phyloP scores from a whole-genome alignment of 768 basidiomycete species.

The Termitomyces sp. region DNA sequence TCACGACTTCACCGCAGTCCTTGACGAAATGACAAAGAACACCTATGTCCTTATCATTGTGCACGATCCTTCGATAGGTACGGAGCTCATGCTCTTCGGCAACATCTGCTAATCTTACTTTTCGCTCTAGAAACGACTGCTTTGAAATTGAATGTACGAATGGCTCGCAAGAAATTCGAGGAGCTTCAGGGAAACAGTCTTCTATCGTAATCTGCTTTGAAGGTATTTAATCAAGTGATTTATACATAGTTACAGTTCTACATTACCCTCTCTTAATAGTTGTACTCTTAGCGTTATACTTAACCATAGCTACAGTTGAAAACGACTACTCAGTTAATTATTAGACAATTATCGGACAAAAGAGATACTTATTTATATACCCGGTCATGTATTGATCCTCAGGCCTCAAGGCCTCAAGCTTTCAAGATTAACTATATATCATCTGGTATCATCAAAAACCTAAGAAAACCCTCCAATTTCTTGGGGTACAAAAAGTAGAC shows the following conservation, averaged over 20 bases:
- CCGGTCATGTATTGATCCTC: too few relatives aligned
- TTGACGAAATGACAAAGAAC: constrained; percentile 91
- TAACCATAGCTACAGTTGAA: neutral
- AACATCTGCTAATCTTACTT: neutral
- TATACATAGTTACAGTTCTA: constrained; percentile 6
- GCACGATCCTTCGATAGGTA: constrained; percentile 86
- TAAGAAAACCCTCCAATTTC: neutral
- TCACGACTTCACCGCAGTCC: constrained; percentile 79
- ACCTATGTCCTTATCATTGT: constrained; percentile 91
- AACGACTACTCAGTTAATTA: neutral
- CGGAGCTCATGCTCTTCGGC: neutral
- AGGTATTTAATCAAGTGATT: neutral
- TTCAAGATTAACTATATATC: too few relatives aligned
- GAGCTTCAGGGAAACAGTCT: constrained; percentile 79
- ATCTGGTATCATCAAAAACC: too few relatives aligned
- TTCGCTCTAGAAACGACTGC: constrained; percentile 72
- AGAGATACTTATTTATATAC: too few relatives aligned
- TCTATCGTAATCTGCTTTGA: constrained; percentile 22
- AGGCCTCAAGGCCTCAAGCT: too few relatives aligned
- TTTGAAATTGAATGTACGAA: constrained; percentile 80
- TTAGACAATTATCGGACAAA: too few relatives aligned
- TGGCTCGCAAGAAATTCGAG: constrained; percentile 85
- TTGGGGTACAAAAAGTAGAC: neutral
- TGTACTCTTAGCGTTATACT: constrained; percentile 3
- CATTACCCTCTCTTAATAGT: constrained; percentile 2